These are phyloP conservation scores for Monilinia vaccinii-corymbosi DNA, from an alignment of 2,329 filamentous ascomycete species.

Conservation along the genomic window DNA sequence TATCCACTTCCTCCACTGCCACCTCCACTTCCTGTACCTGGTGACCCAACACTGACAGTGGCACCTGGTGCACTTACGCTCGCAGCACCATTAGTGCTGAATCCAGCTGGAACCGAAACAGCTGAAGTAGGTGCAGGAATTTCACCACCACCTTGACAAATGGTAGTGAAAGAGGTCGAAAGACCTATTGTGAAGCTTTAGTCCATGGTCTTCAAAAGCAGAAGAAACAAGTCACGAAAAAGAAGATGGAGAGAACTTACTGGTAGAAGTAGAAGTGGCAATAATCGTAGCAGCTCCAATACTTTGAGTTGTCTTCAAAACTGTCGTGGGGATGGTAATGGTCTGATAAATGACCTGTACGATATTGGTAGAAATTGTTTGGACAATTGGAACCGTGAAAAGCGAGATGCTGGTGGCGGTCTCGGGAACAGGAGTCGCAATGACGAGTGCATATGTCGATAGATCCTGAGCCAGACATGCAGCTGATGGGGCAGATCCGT, in stretches of 20 bases:
- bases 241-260: background rate
- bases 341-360: background rate
- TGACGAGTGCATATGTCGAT: background rate
- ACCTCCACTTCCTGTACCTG: background rate
- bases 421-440: background rate
- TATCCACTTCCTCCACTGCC: background rate
- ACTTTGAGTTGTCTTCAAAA: constrained; percentile 1
- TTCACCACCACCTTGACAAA: background rate
- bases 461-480: background rate
- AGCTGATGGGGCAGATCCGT: background rate
- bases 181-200: background rate
- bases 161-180: background rate
- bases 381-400: background rate
- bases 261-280: background rate
- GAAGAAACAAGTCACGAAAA: background rate
- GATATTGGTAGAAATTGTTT: background rate
- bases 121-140: background rate
- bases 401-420: background rate
- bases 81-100: background rate
- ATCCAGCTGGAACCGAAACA: background rate
- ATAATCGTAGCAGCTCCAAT: background rate
- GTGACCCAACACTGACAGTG: background rate
- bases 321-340: background rate
- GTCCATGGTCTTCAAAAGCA: background rate
- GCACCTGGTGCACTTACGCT: background rate